Conservation (phyloP, 179 eudicot species). For the Carnegiea gigantea region DNA sequence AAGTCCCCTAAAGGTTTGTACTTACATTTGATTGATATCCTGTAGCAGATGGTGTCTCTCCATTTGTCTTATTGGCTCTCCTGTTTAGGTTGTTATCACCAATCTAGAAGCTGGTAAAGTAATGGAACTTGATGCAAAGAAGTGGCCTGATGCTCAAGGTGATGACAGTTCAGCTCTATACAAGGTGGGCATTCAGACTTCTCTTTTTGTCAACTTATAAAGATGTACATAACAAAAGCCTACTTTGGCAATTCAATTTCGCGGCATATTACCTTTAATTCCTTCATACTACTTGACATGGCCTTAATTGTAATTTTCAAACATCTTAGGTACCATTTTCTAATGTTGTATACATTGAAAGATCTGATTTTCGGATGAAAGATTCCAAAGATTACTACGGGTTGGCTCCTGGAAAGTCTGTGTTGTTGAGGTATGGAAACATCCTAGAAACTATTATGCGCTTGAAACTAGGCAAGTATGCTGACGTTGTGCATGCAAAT, state of each 20-base stretch:
- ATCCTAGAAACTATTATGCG: not conserved
- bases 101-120: slow-evolving; percentile 70
- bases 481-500: slow-evolving; percentile 18
- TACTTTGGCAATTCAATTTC: not conserved
- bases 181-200: slow-evolving; percentile 46
- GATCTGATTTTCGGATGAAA: slow-evolving; percentile 78
- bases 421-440: slow-evolving; percentile 59
- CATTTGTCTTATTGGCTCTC: slow-evolving; percentile 19
- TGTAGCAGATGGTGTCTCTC: not conserved
- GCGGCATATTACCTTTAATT: not conserved
- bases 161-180: slow-evolving; percentile 75
- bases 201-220: not conserved
- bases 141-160: slow-evolving; percentile 89
- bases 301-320: slow-evolving; percentile 7
- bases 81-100: slow-evolving; percentile 77
- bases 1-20: slow-evolving; percentile 75
- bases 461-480: slow-evolving; percentile 4
- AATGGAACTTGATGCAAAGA: slow-evolving; percentile 85
- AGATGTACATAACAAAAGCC: not conserved
- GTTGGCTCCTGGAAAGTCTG: slow-evolving; percentile 91
- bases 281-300: not conserved
- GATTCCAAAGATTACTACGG: slow-evolving; percentile 98
- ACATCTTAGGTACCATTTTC: slow-evolving; percentile 74
- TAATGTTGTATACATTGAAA: slow-evolving; percentile 78
- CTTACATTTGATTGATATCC: slow-evolving; percentile 14